These are phyloP conservation scores for Sarocladium strictum DNA, from an alignment of 2,329 filamentous ascomycete species.

Conservation along the genomic window DNA sequence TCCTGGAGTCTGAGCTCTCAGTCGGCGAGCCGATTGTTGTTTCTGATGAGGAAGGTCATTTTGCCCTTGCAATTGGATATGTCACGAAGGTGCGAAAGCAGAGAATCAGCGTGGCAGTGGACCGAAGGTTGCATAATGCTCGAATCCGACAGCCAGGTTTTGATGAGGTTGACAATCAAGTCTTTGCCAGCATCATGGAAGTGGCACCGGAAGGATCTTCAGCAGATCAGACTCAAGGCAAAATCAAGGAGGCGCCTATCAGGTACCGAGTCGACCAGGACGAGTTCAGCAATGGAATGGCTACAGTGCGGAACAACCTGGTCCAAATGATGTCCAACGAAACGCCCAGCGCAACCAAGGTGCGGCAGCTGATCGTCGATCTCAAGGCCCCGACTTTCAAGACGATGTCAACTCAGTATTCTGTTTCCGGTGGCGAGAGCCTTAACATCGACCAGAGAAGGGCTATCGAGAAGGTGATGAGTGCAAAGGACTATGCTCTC, in stretches of 20 bases:
- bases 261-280: constrained; percentile 91
- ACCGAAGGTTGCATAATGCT: constrained; percentile 82
- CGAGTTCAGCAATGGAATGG: constrained; percentile 98
- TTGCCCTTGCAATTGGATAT: constrained; percentile 88
- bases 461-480: constrained; percentile 93
- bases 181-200: constrained; percentile 89
- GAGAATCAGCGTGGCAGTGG: constrained; percentile 81
- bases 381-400: constrained; percentile 69
- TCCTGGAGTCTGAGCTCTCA: constrained; percentile 81
- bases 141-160: constrained; percentile 72
- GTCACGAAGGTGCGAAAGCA: constrained; percentile 71
- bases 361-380: constrained; percentile 77
- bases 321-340: constrained; percentile 85
- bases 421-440: constrained; percentile 53
- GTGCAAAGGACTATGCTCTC: constrained; percentile 89
- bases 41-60: constrained; percentile 91
- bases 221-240: constrained; percentile 44
- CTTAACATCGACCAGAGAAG: constrained; percentile 83
- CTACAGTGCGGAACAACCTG: constrained; percentile 87
- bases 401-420: constrained; percentile 55
- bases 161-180: constrained; percentile 69
- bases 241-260: constrained; percentile 48
- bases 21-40: constrained; percentile 92
- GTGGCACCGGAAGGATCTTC: constrained; percentile 52
- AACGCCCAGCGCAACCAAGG: constrained; percentile 62